Evolutionary conservation across 345 rosid species (phyloP).

Genomic region (Psidium guajava): DNA sequence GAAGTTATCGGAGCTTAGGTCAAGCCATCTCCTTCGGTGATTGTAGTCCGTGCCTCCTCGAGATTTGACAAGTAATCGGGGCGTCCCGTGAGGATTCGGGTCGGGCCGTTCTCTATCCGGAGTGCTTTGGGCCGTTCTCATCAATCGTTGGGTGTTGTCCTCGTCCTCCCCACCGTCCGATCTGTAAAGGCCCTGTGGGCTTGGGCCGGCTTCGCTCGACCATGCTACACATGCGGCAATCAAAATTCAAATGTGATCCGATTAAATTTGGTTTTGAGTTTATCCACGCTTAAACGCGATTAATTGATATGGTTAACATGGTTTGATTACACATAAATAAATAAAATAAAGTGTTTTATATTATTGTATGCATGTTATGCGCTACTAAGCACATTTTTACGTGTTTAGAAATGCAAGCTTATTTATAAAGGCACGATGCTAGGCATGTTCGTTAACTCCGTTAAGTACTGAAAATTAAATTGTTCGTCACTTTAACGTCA

Average conservation of each 20-base stretch:
- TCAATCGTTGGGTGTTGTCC: not conserved
- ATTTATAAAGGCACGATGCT: too few relatives aligned
- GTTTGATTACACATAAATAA: too few relatives aligned
- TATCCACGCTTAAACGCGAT: too few relatives aligned
- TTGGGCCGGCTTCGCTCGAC: not conserved
- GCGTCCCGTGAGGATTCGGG: not conserved
- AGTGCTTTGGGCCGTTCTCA: not conserved
- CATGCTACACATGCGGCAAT: not conserved
- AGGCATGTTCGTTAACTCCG: too few relatives aligned
- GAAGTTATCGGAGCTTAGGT: not conserved
- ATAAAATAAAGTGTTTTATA: too few relatives aligned
- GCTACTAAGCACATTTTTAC: too few relatives aligned
- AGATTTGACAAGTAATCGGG: not conserved
- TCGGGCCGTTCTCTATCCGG: not conserved
- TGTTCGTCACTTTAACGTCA: too few relatives aligned
- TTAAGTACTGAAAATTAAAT: too few relatives aligned
- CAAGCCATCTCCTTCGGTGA: not conserved
- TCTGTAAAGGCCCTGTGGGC: not conserved
- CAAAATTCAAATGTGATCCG: not conserved
- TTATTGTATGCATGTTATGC: too few relatives aligned
- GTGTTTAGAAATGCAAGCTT: too few relatives aligned
- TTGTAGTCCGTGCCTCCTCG: not conserved
- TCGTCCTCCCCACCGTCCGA: not conserved
- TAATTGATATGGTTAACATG: too few relatives aligned
- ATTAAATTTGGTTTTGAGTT: too few relatives aligned